phyloP scores from a whole-genome alignment of 2,329 filamentous ascomycete genomes.

The Monilinia vaccinii-corymbosi region DNA sequence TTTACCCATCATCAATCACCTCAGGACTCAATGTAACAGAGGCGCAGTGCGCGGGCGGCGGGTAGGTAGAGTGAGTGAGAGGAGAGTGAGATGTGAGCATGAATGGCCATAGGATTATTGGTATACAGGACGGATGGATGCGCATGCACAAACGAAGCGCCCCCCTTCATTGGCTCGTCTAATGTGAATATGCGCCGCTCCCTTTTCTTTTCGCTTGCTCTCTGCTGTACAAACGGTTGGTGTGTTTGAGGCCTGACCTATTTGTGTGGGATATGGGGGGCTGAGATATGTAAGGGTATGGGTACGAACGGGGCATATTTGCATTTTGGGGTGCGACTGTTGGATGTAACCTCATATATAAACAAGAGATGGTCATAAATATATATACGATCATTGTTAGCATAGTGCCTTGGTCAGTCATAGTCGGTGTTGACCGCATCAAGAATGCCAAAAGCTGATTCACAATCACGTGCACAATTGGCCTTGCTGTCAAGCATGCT shows the following conservation, averaged over 20 bases:
- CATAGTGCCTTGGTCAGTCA: neutral
- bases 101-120: neutral
- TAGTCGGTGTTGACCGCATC: no score
- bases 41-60: slow-evolving; percentile 1
- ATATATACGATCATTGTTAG: neutral
- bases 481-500: no score
- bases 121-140: neutral
- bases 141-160: neutral
- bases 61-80: neutral
- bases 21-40: neutral
- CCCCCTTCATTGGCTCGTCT: neutral
- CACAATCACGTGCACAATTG: no score
- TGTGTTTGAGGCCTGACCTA: neutral
- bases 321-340: neutral
- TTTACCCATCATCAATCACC: neutral
- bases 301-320: neutral
- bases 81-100: no score
- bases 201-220: neutral
- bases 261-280: neutral
- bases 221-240: neutral
- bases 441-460: no score
- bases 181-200: neutral
- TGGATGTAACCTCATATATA: no score
- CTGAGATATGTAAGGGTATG: neutral
- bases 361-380: no score